Evolutionary conservation across 106 monocot genomes (phyloP).

Genomic region (Dendrobium catenatum): DNA sequence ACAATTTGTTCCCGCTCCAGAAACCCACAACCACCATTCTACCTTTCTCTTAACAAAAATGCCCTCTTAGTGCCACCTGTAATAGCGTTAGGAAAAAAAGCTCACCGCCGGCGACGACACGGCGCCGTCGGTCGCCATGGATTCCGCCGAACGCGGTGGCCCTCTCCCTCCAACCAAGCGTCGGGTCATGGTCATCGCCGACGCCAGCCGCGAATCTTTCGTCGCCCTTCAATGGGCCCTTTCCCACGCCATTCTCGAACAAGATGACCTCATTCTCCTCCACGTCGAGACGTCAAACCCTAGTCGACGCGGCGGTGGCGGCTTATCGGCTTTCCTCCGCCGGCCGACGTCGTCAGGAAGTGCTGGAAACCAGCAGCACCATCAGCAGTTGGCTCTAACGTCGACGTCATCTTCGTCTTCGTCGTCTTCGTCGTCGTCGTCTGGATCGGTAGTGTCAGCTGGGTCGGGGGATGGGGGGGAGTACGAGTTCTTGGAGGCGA

Average conservation of each 20-base stretch:
- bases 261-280: conserved; percentile 71
- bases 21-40: background rate
- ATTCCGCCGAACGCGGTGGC: background rate
- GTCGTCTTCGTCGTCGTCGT: background rate
- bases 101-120: background rate
- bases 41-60: background rate
- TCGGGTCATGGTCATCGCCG: conserved; percentile 60
- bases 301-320: conserved; percentile 5
- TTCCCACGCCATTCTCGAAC: conserved; percentile 59
- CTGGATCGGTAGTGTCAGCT: background rate
- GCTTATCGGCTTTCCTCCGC: conserved; percentile 31
- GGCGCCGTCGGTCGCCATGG: background rate
- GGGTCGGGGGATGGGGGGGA: conserved; percentile 6
- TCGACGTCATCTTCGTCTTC: background rate
- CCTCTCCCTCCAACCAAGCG: conserved; percentile 22
- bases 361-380: background rate
- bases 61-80: background rate
- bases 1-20: background rate
- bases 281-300: conserved; percentile 33
- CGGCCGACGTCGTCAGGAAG: background rate
- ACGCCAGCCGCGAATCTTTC: conserved; percentile 49
- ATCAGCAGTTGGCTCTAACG: background rate
- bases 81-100: background rate
- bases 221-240: conserved; percentile 76
- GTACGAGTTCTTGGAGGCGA: conserved; percentile 45